Percentiles rank a stretch among this genome's conserved stretches.
phyloP scores from a whole-genome alignment of 1,139 yeast species.

The Yamadazyma kanchanaburiensis region DNA sequence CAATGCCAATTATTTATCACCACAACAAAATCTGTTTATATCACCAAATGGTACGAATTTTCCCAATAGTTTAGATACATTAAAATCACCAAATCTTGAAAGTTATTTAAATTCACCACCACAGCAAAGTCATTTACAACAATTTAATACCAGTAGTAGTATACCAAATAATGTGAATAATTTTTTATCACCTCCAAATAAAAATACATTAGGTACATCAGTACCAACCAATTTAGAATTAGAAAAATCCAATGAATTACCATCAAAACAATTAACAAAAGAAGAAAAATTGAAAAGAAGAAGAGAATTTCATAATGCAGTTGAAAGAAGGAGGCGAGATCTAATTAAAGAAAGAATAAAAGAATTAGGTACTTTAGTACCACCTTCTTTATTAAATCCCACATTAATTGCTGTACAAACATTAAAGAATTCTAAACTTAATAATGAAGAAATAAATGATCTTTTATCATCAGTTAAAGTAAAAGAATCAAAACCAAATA shows the following conservation, averaged over 20 bases:
- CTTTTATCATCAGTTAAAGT: conserved; percentile 39
- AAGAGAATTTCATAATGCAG: conserved; percentile 78
- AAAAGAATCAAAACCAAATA: conserved; percentile 70
- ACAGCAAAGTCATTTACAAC: conserved; percentile 15
- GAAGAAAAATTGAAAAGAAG: conserved; percentile 69
- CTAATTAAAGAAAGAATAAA: conserved; percentile 72
- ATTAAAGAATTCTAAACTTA: conserved; percentile 31
- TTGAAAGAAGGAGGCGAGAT: conserved; percentile 75
- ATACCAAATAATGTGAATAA: conserved; percentile 20
- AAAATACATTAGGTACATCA: conserved; percentile 22
- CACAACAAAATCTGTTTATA: conserved; percentile 22
- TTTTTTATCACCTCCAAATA: conserved; percentile 22
- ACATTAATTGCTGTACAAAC: conserved; percentile 46
- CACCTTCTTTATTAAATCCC: conserved; percentile 62
- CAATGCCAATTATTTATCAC: conserved; percentile 25
- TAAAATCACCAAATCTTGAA: conserved; percentile 27
- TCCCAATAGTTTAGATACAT: conserved; percentile 26
- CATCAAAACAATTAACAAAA: conserved; percentile 52
- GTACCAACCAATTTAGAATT: conserved; percentile 16
- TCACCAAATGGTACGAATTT: conserved; percentile 18
- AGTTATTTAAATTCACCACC: conserved; percentile 40
- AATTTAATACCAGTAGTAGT: conserved; percentile 23
- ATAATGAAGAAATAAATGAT: conserved; percentile 35
- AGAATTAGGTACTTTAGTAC: conserved; percentile 67
- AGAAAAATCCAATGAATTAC: conserved; percentile 10